Conservation (phyloP, 345 rosid genomes). For the Ricinus communis region DNA sequence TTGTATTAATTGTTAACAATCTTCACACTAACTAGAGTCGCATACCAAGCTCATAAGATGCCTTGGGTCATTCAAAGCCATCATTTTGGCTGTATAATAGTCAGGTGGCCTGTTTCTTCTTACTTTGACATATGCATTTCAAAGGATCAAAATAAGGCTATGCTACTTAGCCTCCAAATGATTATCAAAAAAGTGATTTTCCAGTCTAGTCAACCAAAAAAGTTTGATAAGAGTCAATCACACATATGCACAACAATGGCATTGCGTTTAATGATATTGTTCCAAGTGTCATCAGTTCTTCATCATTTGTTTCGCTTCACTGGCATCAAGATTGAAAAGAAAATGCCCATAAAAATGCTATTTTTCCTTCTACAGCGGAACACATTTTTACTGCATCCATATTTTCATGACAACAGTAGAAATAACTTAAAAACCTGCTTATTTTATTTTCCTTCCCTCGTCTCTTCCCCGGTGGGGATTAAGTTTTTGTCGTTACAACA, state of each 20-base stretch:
- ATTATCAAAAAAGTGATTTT: background rate
- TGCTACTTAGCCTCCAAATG: background rate
- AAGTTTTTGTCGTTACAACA: too few species aligned
- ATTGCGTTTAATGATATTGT: background rate
- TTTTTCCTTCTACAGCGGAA: background rate
- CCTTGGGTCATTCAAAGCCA: background rate
- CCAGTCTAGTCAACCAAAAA: background rate
- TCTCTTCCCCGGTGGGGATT: background rate
- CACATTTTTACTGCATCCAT: background rate
- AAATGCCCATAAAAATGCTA: background rate
- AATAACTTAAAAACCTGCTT: background rate
- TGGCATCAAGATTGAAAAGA: background rate
- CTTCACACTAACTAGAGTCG: background rate
- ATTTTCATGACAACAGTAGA: background rate
- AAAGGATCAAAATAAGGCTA: background rate
- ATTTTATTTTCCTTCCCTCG: background rate
- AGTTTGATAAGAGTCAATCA: background rate
- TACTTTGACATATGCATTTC: background rate
- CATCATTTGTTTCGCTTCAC: background rate
- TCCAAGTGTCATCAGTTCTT: background rate
- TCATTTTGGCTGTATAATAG: background rate
- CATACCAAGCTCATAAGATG: background rate
- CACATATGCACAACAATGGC: background rate
- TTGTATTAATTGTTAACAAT: constrained; percentile 5
- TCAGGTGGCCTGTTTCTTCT: background rate